Percentiles rank a stretch among this genome's conserved stretches.
Evolutionary conservation across 345 rosid genomes (phyloP).

Genomic region (Rhodomyrtus tomentosa): DNA sequence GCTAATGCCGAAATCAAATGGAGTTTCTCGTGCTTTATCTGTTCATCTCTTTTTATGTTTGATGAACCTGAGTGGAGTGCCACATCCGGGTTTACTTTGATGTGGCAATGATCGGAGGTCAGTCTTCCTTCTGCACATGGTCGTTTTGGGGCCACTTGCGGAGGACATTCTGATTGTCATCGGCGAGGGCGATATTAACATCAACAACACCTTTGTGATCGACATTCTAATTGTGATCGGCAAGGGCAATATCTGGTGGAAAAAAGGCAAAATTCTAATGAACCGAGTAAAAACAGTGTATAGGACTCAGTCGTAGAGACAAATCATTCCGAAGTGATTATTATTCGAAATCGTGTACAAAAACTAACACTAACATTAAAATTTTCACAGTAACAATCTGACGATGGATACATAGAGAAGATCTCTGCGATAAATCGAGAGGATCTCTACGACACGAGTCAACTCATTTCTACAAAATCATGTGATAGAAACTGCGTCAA

Average conservation of each 20-base stretch:
- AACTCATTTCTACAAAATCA: neutral
- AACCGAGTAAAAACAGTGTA: neutral
- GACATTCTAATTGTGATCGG: neutral
- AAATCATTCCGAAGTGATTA: neutral
- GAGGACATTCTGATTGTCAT: neutral
- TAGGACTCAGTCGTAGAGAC: neutral
- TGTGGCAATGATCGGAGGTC: neutral
- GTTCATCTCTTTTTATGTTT: neutral
- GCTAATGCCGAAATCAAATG: neutral
- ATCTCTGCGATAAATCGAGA: neutral
- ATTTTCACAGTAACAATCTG: neutral
- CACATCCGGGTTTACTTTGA: neutral
- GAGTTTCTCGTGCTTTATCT: neutral
- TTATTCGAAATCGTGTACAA: neutral
- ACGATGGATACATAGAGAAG: neutral
- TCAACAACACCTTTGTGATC: too few species aligned
- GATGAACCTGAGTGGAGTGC: neutral
- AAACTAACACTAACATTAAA: neutral
- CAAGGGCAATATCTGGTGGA: neutral
- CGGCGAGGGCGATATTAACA: neutral
- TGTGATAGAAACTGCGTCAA: neutral
- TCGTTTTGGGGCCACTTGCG: neutral
- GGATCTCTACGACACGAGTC: neutral
- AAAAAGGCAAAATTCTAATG: neutral
- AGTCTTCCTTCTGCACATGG: neutral